Conservation (phyloP, 106 monocot genomes). For the Agapanthus africanus region DNA sequence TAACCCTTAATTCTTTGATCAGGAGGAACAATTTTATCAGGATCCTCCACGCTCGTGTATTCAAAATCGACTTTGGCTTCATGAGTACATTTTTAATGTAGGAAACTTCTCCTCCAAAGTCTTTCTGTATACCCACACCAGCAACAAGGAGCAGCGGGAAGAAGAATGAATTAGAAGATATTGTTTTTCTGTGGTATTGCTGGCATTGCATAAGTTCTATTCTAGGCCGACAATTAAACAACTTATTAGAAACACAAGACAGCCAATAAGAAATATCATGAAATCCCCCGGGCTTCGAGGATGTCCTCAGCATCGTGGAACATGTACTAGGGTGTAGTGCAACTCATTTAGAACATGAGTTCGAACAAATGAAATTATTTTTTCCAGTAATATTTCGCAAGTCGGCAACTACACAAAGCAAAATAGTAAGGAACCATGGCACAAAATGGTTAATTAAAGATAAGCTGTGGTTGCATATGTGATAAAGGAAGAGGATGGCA, state of each 20-base stretch:
- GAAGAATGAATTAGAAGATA: too few species aligned
- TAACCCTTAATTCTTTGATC: conserved; percentile 96
- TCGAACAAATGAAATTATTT: too few species aligned
- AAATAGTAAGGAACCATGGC: background rate
- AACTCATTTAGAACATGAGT: too few species aligned
- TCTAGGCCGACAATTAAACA: conserved; percentile 1
- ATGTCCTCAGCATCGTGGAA: too few species aligned
- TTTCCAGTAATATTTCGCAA: background rate
- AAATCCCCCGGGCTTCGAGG: too few species aligned
- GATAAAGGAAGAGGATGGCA: background rate
- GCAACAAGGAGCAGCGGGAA: conserved; percentile 6
- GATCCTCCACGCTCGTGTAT: conserved; percentile 63
- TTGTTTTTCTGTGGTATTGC: background rate
- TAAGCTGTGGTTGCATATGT: background rate
- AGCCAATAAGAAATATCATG: too few species aligned
- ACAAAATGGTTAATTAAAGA: background rate
- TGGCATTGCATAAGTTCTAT: background rate
- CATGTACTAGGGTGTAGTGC: too few species aligned
- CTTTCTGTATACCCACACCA: conserved; percentile 99
- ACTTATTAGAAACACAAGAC: too few species aligned
- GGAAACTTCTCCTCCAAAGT: conserved; percentile 95
- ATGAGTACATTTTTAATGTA: conserved; percentile 86
- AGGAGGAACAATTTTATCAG: conserved; percentile 75
- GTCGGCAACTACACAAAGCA: background rate
- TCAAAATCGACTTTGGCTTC: conserved; percentile 93